phyloP scores from a whole-genome alignment of 2,329 filamentous ascomycete genomes.

The Venturiaceae sp. region DNA sequence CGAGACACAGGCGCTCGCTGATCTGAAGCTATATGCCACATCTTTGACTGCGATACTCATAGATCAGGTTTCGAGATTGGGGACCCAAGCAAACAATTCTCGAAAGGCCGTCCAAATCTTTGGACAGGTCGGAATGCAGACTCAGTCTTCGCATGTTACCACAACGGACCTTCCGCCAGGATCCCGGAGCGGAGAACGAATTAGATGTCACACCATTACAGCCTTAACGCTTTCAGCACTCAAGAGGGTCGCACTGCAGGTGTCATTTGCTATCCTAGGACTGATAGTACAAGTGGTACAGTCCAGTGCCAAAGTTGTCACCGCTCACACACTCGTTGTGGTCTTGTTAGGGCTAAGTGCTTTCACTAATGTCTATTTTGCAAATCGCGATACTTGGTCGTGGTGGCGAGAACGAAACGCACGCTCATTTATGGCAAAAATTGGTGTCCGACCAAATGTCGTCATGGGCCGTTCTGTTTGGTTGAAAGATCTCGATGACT shows the following conservation, averaged over 20 bases:
- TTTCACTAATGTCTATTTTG: conserved; percentile 64
- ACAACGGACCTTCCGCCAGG: conserved; percentile 23
- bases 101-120: conserved; percentile 73
- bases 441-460: conserved; percentile 50
- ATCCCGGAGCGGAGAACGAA: not conserved
- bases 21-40: conserved; percentile 62
- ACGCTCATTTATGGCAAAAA: conserved; percentile 64
- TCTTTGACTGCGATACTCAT: conserved; percentile 67
- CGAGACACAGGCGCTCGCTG: conserved; percentile 59
- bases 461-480: conserved; percentile 83
- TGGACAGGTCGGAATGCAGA: conserved; percentile 62
- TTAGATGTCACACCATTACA: not conserved
- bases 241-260: not conserved
- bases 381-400: conserved; percentile 59
- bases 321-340: conserved; percentile 67
- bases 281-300: conserved; percentile 59
- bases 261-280: conserved; percentile 54
- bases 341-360: conserved; percentile 58
- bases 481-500: conserved; percentile 65
- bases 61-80: conserved; percentile 67
- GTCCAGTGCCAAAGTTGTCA: conserved; percentile 52
- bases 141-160: conserved; percentile 43
- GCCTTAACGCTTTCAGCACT: not conserved
- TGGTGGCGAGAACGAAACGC: conserved; percentile 86
- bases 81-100: conserved; percentile 54